Conservation (phyloP, 2,329 filamentous ascomycete genomes). For the Hypoxylon sp. region DNA sequence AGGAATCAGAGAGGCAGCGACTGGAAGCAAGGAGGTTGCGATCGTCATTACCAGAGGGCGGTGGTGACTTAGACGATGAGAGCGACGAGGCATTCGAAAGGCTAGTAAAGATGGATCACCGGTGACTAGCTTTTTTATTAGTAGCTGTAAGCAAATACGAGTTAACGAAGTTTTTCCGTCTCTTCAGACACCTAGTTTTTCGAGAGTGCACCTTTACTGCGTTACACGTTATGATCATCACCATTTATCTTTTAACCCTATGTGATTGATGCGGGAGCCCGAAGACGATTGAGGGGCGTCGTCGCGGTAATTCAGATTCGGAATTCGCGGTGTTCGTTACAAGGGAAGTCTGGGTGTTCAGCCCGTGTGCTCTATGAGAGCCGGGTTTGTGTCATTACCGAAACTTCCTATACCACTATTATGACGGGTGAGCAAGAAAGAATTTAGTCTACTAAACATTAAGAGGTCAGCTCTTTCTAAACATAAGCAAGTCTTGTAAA, state of each 20-base stretch:
- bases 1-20: constrained; percentile 23
- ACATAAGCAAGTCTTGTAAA: neutral
- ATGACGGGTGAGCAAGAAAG: neutral
- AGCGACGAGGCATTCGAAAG: constrained; percentile 30
- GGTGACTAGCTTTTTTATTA: neutral
- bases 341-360: neutral
- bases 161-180: neutral
- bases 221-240: neutral
- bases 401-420: neutral
- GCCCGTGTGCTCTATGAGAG: neutral
- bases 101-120: constrained; percentile 30
- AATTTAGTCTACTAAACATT: neutral
- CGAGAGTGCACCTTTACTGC: neutral
- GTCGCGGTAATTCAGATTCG: neutral
- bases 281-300: neutral
- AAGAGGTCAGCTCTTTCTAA: neutral
- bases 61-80: constrained; percentile 21
- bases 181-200: neutral
- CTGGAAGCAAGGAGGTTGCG: constrained; percentile 16
- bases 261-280: neutral
- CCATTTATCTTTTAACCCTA: no score
- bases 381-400: neutral
- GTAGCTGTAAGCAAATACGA: neutral
- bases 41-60: constrained; percentile 9
- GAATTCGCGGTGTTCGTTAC: neutral